Evolutionary conservation across 1,139 yeast species (phyloP).

Genomic region (Kurtzmaniella quercitrusa): DNA sequence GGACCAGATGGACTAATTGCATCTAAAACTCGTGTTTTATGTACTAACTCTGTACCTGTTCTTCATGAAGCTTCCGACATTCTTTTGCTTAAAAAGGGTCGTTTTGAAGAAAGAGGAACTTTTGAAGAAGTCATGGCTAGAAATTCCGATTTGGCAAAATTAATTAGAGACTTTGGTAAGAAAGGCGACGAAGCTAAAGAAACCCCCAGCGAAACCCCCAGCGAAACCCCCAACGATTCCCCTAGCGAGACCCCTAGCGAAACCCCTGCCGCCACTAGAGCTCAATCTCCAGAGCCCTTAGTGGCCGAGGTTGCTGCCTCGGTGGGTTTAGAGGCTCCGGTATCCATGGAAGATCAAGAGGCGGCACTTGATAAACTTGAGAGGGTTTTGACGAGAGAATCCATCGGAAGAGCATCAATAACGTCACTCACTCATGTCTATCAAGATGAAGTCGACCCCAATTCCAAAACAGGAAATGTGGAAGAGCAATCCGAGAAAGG

Average conservation of each 20-base stretch:
- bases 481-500: conserved; percentile 23
- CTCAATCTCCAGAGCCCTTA: not conserved
- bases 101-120: conserved; percentile 22
- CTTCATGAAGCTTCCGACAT: conserved; percentile 23
- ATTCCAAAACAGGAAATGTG: conserved; percentile 16
- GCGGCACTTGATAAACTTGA: conserved; percentile 1
- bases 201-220: conserved; percentile 4
- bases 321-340: not conserved
- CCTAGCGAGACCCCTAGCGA: conserved; percentile 4
- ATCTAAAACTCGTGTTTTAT: conserved; percentile 23
- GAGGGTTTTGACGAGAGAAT: conserved; percentile 8
- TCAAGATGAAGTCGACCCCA: conserved; percentile 17
- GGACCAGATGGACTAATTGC: conserved; percentile 21
- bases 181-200: conserved; percentile 7
- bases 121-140: conserved; percentile 13
- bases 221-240: not conserved
- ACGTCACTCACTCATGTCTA: conserved; percentile 21
- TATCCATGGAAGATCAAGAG: not conserved
- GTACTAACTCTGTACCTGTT: conserved; percentile 25
- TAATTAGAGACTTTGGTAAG: conserved; percentile 16
- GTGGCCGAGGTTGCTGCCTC: not conserved
- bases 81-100: conserved; percentile 18
- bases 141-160: conserved; percentile 13
- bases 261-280: not conserved
- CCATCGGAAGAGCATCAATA: conserved; percentile 15